Evolutionary conservation across 2,329 filamentous ascomycete genomes (phyloP), one percentile per base, ranked within the genome.

Genomic region (Colletotrichum australisinense): DNA sequence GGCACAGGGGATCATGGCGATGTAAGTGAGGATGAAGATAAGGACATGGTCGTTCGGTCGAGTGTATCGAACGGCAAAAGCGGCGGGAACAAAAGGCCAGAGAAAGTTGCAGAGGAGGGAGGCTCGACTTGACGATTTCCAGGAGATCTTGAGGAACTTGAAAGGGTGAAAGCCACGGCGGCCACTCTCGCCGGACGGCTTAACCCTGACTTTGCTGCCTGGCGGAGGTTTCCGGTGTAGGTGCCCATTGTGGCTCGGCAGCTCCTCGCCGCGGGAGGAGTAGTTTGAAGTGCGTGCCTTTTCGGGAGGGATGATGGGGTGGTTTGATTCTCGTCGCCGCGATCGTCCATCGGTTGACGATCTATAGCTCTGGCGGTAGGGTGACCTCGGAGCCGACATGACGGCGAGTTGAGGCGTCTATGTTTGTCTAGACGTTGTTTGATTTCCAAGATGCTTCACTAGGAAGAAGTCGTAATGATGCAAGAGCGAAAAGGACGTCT

Each of bases 1-100:
- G 69, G 93, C 93, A 60, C 91, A 91, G 0, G 93, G 93, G 1
- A 95, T 86, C 92, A 95, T 95, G 76, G 92, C 92, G 73, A 95
- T 88, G 79, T 95, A 95, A 60, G 92, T 91, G 70, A 94, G 86
- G 63, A 89, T 86, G 82, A 95, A 95, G 66, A 92, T 89, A 81
- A 88, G 87, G 1, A 93, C 83, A 76, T 93, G 87, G 72, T 88
- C 83, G 28, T 92, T 85, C 0, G 72, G 72, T 0, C 69, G 68
- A 28, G 52, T 7, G 30, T 74, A 91, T 78, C 82, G 85, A 66
- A 94, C 84, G n/a, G 86, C 91, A 76, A 95, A 91, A 22, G 93
- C 93, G 35, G 89, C 90, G 7, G 93, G 93, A 2, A 95, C 93
- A 73, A 94, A 86, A 5, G 93, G 93, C 93, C 93, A 95, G 46